A percentile compares a stretch with the other conserved stretches of the same genome.
These are phyloP conservation scores for Tephrocybe sp. DNA, from an alignment of 768 basidiomycete genomes.

Conservation along the genomic window DNA sequence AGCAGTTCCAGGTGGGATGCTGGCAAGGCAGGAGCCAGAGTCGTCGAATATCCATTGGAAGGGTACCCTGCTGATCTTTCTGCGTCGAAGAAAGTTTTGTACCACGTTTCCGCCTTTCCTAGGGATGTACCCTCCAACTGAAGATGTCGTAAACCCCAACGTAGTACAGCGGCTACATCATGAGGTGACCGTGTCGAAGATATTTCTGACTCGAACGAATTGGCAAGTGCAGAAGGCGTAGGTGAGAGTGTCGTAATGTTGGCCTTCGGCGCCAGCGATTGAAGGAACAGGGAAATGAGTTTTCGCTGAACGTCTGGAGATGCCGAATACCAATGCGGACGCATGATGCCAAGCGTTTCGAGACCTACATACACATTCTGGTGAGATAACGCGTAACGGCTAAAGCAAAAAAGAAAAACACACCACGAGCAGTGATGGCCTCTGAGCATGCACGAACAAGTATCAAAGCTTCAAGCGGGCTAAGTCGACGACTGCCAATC, in stretches of 20 bases:
- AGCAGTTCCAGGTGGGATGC: conserved; percentile 57
- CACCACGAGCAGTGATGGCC: conserved; percentile 63
- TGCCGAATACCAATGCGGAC: conserved; percentile 79
- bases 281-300: conserved; percentile 71
- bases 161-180: conserved; percentile 75
- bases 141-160: conserved; percentile 79
- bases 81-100: conserved; percentile 54
- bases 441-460: conserved; percentile 69
- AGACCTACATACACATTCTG: conserved; percentile 55
- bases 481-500: conserved; percentile 58
- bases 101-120: conserved; percentile 67
- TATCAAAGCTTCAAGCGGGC: conserved; percentile 57
- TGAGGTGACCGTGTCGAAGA: conserved; percentile 64
- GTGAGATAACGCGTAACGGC: conserved; percentile 11
- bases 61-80: conserved; percentile 65
- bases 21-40: conserved; percentile 60
- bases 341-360: conserved; percentile 81
- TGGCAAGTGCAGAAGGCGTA: conserved; percentile 40
- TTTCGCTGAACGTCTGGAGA: conserved; percentile 64
- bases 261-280: conserved; percentile 51
- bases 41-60: conserved; percentile 57
- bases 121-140: conserved; percentile 58
- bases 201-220: conserved; percentile 64
- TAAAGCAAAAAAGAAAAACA: conserved; percentile 18
- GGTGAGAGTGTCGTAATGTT: conserved; percentile 50